Base-by-base conservation (phyloP, 2,329 filamentous ascomycete genomes). In the Cordyceps cateniannulata region DNA sequence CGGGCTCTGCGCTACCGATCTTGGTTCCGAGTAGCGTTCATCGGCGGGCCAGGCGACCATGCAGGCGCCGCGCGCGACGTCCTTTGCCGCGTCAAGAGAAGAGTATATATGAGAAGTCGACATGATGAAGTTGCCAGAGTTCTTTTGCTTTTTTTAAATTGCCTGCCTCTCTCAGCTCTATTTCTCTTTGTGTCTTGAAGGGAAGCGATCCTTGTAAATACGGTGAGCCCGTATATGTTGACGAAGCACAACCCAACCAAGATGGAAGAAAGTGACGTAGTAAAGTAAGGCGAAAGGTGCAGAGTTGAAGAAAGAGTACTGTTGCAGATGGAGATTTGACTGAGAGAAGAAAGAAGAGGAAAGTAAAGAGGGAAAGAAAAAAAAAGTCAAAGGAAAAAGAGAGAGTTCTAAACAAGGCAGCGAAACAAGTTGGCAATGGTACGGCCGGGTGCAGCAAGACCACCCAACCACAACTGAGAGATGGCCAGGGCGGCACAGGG, bases 1-100 rank as follows among this genome's bases (percentile, higher is more conserved):
- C 29, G 32, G 47, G 45, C 22, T 29, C 1, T 58, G 48, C 47
- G 56, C 56, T 44, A 52, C 35, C 22, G 29, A 35, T 10, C 38
- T 56, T 47, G 59, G 59, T 27, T 56, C 59, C 4, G 20, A 20
- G 47, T 65, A 67, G 5, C 65, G 63, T 63, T 71, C 68, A 44
- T 69, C 68, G 24, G 65, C 53, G 0, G 69, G 69, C 70, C 69
- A 70, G 27, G 70, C 68, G 16, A 65, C 65, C 25, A 71, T 62
- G 32, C 63, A 67, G 20, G 69, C 69, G 48, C 70, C 70, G 27
- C 60, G 59, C 14, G 61, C 62, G 12, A 64, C 57, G 29, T 65
- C 67, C 12, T 61, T 51, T 9, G 67, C 69, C 4, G 69, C 69
- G 12, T 69, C 65, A 27, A 61, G 45, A 12, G 69, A 63, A 14